Percentiles rank a stretch among this genome's conserved stretches.
Evolutionary conservation across 345 rosid genomes (phyloP).

Genomic region (Passiflora organensis): DNA sequence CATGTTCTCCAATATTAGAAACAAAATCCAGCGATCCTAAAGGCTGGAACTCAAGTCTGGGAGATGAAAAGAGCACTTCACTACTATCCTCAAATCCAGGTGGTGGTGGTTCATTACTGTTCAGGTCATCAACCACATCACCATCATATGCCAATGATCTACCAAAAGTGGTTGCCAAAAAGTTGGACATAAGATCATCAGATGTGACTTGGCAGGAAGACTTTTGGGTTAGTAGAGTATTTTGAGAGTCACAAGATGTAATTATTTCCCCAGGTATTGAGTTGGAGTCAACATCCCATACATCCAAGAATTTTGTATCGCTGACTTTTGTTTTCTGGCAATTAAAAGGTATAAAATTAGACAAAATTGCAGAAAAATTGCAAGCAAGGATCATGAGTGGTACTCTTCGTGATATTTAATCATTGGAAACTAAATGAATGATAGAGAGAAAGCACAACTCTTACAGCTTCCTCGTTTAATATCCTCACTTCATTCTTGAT

Average conservation of each 20-base stretch:
- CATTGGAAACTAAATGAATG: neutral
- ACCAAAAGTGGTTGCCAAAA: conserved; percentile 41
- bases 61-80: conserved; percentile 28
- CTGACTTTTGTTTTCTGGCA: conserved; percentile 10
- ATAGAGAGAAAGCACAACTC: neutral
- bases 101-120: conserved; percentile 52
- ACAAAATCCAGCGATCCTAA: conserved; percentile 30
- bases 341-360: conserved; percentile 6
- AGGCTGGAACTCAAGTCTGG: conserved; percentile 35
- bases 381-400: neutral
- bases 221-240: conserved; percentile 23
- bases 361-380: neutral
- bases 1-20: conserved; percentile 49
- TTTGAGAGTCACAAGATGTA: conserved; percentile 24
- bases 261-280: conserved; percentile 14
- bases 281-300: conserved; percentile 21
- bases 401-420: neutral
- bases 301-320: conserved; percentile 19
- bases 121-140: conserved; percentile 32
- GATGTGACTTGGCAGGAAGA: conserved; percentile 18
- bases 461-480: conserved; percentile 35
- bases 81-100: conserved; percentile 57
- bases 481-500: conserved; percentile 45
- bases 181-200: conserved; percentile 33
- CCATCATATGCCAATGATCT: conserved; percentile 24